These are phyloP conservation scores for Ballota nigra DNA, from an alignment of 257 asterid species.

Conservation along the genomic window DNA sequence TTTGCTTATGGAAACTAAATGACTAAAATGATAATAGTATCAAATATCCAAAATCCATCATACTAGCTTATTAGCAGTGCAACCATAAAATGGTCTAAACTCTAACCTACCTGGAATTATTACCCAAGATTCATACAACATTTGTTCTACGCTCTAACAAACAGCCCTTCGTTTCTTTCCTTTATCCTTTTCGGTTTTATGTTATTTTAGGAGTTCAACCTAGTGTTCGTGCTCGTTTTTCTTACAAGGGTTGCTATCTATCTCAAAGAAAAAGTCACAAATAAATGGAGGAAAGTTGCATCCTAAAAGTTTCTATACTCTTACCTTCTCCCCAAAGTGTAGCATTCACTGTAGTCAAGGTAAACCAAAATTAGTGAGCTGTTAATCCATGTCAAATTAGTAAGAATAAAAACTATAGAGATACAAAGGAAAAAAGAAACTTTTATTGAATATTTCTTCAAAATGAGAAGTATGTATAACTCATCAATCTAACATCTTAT, in stretches of 20 bases:
- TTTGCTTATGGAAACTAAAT: not conserved
- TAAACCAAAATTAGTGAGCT: slow-evolving; percentile 24
- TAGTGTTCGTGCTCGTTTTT: not conserved
- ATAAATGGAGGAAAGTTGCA: not conserved
- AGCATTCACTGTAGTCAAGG: slow-evolving; percentile 31
- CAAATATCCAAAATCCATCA: not conserved
- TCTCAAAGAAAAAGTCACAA: slow-evolving; percentile 1
- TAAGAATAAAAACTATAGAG: not conserved
- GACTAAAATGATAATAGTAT: not conserved
- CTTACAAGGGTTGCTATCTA: not conserved
- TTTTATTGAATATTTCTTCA: slow-evolving; percentile 40
- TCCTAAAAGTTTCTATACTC: slow-evolving; percentile 5
- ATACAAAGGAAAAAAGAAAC: slow-evolving; percentile 20
- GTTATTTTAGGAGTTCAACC: not conserved
- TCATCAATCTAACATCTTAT: slow-evolving; percentile 32
- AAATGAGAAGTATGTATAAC: slow-evolving; percentile 39
- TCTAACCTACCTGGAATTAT: not conserved
- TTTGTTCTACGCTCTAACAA: not conserved
- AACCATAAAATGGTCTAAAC: not conserved
- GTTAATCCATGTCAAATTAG: not conserved
- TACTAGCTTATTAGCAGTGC: not conserved
- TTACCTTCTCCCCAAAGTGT: slow-evolving; percentile 23
- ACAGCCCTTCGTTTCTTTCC: not conserved
- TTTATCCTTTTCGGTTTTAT: not conserved
- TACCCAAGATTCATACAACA: not conserved